Conservation (phyloP, 1,139 yeast genomes). For the Zygosaccharomyces sapae region DNA sequence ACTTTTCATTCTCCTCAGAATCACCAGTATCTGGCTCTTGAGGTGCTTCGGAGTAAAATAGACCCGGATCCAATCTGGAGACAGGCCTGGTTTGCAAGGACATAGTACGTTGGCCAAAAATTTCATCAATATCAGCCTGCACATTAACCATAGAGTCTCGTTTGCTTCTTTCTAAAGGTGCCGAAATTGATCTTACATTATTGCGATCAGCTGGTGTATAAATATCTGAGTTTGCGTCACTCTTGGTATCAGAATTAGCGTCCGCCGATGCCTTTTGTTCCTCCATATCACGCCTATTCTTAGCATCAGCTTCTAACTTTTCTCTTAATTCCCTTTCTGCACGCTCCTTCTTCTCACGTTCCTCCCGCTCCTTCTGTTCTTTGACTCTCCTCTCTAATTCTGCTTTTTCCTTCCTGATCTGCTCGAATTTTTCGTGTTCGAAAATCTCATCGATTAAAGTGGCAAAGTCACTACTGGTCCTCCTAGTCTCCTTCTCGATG, state of each 20-base stretch:
- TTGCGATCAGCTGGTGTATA: constrained; percentile 7
- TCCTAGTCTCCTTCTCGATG: constrained; percentile 66
- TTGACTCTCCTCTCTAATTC: constrained; percentile 39
- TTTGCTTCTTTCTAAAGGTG: constrained; percentile 30
- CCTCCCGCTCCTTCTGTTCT: constrained; percentile 50
- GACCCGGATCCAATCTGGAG: constrained; percentile 64
- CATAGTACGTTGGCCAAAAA: constrained; percentile 38
- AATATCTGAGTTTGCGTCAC: constrained; percentile 10
- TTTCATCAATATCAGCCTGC: constrained; percentile 20
- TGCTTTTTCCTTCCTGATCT: constrained; percentile 49
- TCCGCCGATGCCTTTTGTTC: constrained; percentile 27
- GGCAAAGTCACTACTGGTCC: constrained; percentile 76
- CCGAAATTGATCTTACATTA: constrained; percentile 37
- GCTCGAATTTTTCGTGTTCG: constrained; percentile 59
- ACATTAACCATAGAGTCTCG: constrained; percentile 25
- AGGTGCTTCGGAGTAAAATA: constrained; percentile 17
- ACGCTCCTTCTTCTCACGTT: constrained; percentile 44
- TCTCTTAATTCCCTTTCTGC: constrained; percentile 22
- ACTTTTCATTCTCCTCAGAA: constrained; percentile 11
- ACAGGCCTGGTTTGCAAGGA: constrained; percentile 54
- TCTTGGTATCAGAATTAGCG: constrained; percentile 27
- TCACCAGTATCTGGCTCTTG: constrained; percentile 6
- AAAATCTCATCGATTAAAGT: constrained; percentile 71
- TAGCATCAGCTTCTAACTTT: constrained; percentile 18
- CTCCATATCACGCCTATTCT: constrained; percentile 18